Evolutionary conservation across 148 eudicot species (phyloP).

Genomic region (Arbutus unedo): DNA sequence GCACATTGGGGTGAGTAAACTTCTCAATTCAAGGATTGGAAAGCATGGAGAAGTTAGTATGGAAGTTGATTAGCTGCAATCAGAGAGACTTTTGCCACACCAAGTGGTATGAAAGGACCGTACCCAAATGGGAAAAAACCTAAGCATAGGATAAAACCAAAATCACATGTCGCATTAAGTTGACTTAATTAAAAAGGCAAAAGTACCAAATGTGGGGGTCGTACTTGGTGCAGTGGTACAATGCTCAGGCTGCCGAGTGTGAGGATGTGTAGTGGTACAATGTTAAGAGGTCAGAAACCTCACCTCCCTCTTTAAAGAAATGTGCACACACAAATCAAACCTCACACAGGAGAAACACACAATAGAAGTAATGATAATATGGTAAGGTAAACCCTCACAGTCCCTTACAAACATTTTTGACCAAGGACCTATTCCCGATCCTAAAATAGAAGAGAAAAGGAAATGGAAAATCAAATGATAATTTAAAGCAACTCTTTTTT

Average conservation of each 20-base stretch:
- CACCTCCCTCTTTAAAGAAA: background rate
- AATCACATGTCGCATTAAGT: background rate
- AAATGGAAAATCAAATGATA: background rate
- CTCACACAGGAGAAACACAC: background rate
- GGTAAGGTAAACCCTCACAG: background rate
- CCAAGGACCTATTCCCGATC: background rate
- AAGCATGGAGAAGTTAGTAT: background rate
- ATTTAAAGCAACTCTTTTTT: background rate
- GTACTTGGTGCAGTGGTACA: background rate
- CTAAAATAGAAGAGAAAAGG: background rate
- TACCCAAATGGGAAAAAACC: background rate
- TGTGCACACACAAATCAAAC: background rate
- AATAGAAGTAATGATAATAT: background rate
- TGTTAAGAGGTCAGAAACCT: background rate
- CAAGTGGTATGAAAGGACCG: background rate
- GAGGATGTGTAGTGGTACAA: background rate
- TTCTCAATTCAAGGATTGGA: background rate
- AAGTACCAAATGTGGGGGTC: background rate
- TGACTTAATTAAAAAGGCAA: background rate
- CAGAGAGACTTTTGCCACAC: background rate
- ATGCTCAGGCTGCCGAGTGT: background rate
- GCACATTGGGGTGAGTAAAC: background rate
- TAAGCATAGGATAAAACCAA: background rate
- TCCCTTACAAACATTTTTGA: background rate
- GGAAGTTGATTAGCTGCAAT: background rate